Percentiles rank a stretch among this genome's conserved stretches.
Conservation (phyloP, 495 filamentous ascomycete species). For the Filosporella fistucella region DNA sequence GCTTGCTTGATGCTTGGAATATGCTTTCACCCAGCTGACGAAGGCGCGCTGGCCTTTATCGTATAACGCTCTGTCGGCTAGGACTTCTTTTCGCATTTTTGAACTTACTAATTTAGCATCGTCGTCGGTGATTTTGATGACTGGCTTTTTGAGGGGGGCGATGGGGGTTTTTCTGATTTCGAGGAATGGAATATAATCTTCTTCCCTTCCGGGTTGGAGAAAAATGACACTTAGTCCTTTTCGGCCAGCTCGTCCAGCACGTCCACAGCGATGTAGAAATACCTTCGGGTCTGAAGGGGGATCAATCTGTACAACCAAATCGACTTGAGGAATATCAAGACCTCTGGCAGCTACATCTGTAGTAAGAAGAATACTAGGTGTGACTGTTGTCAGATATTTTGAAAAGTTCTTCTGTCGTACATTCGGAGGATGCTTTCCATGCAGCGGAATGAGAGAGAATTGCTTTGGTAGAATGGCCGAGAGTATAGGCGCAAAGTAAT, state of each 20-base stretch:
- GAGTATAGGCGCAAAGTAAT: conserved; percentile 80
- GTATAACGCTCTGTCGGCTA: conserved; percentile 73
- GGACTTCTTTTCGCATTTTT: conserved; percentile 56
- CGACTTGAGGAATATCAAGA: conserved; percentile 91
- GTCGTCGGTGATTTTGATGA: conserved; percentile 42
- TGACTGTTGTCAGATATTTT: conserved; percentile 62
- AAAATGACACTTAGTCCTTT: conserved; percentile 80
- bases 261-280: conserved; percentile 92
- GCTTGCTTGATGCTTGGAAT: conserved; percentile 83
- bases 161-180: conserved; percentile 89
- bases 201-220: conserved; percentile 76
- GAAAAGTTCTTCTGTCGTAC: conserved; percentile 76
- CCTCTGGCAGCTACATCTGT: conserved; percentile 81
- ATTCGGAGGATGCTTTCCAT: conserved; percentile 82
- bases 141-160: conserved; percentile 47
- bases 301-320: conserved; percentile 90
- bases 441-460: conserved; percentile 71
- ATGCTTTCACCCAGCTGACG: conserved; percentile 86
- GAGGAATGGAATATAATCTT: conserved; percentile 84
- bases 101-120: conserved; percentile 49
- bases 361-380: conserved; percentile 80
- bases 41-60: conserved; percentile 88
- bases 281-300: conserved; percentile 89
- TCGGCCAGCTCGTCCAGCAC: conserved; percentile 86
- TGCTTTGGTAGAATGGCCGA: conserved; percentile 57